Evolutionary conservation across 495 filamentous ascomycete genomes (phyloP), one percentile per base, ranked within the genome.

Genomic region (Acidiella bohemica): DNA sequence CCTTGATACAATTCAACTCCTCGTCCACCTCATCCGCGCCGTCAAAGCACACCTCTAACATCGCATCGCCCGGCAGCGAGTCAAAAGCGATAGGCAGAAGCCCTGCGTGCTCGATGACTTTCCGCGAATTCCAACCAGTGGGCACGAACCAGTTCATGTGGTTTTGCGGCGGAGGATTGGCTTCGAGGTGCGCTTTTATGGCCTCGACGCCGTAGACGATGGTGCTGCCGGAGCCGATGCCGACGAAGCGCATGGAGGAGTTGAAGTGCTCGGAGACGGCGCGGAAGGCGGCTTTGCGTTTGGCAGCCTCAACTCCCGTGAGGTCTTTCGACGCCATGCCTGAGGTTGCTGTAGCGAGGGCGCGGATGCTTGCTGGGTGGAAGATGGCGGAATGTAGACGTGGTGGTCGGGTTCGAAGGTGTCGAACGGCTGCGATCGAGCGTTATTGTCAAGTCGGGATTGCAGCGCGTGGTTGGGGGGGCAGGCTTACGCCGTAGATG

Each of bases 1-100:
- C 90, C 65, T 97, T 97, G 63, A 97, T 94, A 55, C 85, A 83
- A 62, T 96, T 97, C 37, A 97, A 61, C 27, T 86, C 82, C 17
- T 83, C 82, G 59, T 97, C 90, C 20, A 97, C 85, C 66, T 97
- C 90, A 58, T 97, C 90, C 17, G 90, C 92, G 26, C 90, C 88
- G 61, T 95, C 88, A 52, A 96, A 96, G 22, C 77, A 77, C 21
- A 96, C 77, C 53, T 93, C 86, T 36, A 90, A 67, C 59, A 58
- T 54, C 42, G 52, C 70, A 13, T 71, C 65, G 14, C 66, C 57
- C 5, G 81, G 76, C 38, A 88, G 58, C 27, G 64, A 53, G 53
- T 85, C 81, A 59, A 94, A 85, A 46, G 76, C 73, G 11, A 85
- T 71, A 3, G 88, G 75, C 5, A 65, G 72, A 39, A 97, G 65